Conservation (phyloP, 2,329 filamentous ascomycete species). For the Dactylellina sp. region DNA sequence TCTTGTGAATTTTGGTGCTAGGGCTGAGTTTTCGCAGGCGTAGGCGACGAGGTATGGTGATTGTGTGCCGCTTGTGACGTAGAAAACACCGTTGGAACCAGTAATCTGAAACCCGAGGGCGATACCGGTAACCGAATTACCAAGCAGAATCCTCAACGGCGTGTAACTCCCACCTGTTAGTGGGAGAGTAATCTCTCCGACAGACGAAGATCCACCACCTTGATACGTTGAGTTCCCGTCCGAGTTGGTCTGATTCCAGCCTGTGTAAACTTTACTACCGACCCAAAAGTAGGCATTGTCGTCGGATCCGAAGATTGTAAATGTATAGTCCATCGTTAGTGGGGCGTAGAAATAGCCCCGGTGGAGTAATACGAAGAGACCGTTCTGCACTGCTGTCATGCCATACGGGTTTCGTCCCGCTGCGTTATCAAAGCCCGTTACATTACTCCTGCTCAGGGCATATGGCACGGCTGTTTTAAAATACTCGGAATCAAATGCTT, state of each 20-base stretch:
- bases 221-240: background rate
- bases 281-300: conserved; percentile 25
- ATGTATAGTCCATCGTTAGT: conserved; percentile 5
- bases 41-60: conserved; percentile 21
- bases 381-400: background rate
- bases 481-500: background rate
- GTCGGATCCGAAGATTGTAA: background rate
- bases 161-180: conserved; percentile 18
- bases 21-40: background rate
- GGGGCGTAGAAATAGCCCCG: conserved; percentile 44
- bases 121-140: background rate
- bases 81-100: background rate
- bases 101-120: conserved; percentile 14
- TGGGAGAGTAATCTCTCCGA: background rate
- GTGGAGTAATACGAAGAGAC: conserved; percentile 11
- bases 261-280: conserved; percentile 4
- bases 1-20: conserved; percentile 6
- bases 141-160: conserved; percentile 18
- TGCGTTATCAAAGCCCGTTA: background rate
- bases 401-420: conserved; percentile 7
- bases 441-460: background rate
- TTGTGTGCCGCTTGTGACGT: background rate
- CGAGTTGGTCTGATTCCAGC: conserved; percentile 8
- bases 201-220: background rate
- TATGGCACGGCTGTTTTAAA: conserved; percentile 15